phyloP scores from a whole-genome alignment of 495 filamentous ascomycete species.

The Hypoxylon intermedium region DNA sequence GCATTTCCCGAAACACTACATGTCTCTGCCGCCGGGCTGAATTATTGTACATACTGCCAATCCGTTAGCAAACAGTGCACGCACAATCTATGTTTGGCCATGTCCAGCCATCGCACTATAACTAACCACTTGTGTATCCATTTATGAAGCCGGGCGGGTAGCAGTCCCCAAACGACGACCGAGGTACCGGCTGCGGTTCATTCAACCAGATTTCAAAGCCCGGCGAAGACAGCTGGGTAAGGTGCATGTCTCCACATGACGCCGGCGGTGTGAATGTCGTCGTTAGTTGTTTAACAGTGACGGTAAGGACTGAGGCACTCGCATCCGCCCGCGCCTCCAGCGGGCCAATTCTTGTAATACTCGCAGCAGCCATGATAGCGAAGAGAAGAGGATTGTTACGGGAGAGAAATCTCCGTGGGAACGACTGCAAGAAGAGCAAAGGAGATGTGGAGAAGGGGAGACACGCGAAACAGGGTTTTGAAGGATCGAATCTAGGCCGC shows the following conservation, averaged over 20 bases:
- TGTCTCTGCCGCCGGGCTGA: too few species aligned
- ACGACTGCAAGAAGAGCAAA: too few species aligned
- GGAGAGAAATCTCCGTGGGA: background rate
- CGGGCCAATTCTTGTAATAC: background rate
- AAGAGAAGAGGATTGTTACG: background rate
- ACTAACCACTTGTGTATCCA: constrained; percentile 37
- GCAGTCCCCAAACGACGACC: constrained; percentile 29
- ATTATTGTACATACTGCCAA: constrained; percentile 24
- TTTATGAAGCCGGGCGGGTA: constrained; percentile 26
- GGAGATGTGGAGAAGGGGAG: too few species aligned
- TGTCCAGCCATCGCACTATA: background rate
- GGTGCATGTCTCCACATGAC: constrained; percentile 29
- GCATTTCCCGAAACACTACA: background rate
- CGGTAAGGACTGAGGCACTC: constrained; percentile 1
- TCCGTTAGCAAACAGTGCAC: constrained; percentile 15
- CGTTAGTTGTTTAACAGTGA: constrained; percentile 28
- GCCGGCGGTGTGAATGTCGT: constrained; percentile 33
- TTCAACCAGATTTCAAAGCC: constrained; percentile 34
- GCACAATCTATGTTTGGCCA: background rate
- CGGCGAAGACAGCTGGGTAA: constrained; percentile 30
- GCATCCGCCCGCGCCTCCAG: background rate
- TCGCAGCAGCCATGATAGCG: constrained; percentile 5
- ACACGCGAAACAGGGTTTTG: too few species aligned
- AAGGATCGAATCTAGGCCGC: too few species aligned
- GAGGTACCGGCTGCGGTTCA: constrained; percentile 28